Base-by-base conservation (phyloP, 257 asterid genomes). In the Handroanthus guayacan region DNA sequence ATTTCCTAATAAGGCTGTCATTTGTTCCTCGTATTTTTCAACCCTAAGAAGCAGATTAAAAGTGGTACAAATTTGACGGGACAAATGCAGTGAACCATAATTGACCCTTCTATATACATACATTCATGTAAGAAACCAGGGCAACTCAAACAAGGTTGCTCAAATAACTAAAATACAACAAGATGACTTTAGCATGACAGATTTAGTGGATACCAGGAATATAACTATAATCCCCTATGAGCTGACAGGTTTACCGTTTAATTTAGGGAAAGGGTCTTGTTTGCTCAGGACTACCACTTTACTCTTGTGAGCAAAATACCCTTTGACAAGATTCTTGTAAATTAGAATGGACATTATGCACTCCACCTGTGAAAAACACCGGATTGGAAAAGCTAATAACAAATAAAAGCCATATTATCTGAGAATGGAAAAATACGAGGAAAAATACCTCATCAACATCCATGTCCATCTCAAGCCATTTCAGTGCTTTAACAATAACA, bases 261-360 rank as follows among this genome's bases (percentile, higher is more conserved):
- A 87, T 83, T 82, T 92, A 9, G 98, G 99, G 82, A 95, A 95
- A 65, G 99, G 98, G 58, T 92, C 99, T 72, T 95, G 98, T 82
- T 95, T 95, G 89, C 98, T 92, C 62, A 92, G 72, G 76, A 95
- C 98, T 62, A 81, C 97, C 70, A 95, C 98, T 81, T 95, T 95
- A 74, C 97, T 95, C 85, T 95, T 92, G 87, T 95, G 98, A 63
- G 98, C 99, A 75, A 92, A 95, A 83, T 95, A 95, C 31, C 99
- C 98, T 87, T 92, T 95, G 68, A 95, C 80, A 18, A 92, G 93
- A 85, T 90, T 92, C 90, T 88, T 95, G 90, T 87, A 92, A 18
- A 92, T 92, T 77, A 92, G 89, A 79, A 91, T 95, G 16, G 98
- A 76, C 91, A 91, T 86, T 84, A 91, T 90, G 89, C 97, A 95